Evolutionary conservation across 2,329 filamentous ascomycete species (phyloP).

Genomic region (Cercospora sojina): DNA sequence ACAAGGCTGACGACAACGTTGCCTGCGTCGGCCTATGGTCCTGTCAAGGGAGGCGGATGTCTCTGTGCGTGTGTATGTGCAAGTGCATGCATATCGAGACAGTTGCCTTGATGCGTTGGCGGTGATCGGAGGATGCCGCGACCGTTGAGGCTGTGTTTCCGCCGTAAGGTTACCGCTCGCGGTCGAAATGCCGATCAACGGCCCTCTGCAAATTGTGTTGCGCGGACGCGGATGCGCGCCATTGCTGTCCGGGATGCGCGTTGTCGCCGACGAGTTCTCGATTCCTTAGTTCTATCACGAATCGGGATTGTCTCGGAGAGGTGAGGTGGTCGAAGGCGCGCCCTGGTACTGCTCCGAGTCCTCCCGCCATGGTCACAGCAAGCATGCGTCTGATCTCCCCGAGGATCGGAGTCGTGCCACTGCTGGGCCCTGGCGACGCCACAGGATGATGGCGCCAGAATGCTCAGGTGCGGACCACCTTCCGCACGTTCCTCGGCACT

Average conservation of each 20-base stretch:
- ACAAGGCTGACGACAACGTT: not conserved
- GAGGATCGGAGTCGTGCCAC: not conserved
- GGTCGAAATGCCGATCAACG: not conserved
- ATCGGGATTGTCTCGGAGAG: not conserved
- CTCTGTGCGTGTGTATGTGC: not conserved
- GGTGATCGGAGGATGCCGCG: not conserved
- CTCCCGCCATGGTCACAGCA: not conserved
- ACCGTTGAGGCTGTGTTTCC: not conserved
- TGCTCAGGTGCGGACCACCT: not conserved
- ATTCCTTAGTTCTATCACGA: not conserved
- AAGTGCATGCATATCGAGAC: no score
- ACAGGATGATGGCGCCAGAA: not conserved
- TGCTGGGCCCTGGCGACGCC: not conserved
- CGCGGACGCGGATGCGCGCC: not conserved
- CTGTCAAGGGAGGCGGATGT: not conserved
- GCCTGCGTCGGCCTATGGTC: not conserved
- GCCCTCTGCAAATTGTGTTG: not conserved
- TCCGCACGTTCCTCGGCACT: not conserved
- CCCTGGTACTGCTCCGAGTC: no score
- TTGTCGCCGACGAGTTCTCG: not conserved
- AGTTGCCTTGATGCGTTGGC: not conserved
- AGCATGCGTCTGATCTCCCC: not conserved
- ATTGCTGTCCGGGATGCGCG: no score
- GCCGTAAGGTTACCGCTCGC: not conserved
- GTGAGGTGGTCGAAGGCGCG: not conserved